Conservation (phyloP, 1,284 basidiomycete genomes). For the Cutaneotrichosporon sp. region DNA sequence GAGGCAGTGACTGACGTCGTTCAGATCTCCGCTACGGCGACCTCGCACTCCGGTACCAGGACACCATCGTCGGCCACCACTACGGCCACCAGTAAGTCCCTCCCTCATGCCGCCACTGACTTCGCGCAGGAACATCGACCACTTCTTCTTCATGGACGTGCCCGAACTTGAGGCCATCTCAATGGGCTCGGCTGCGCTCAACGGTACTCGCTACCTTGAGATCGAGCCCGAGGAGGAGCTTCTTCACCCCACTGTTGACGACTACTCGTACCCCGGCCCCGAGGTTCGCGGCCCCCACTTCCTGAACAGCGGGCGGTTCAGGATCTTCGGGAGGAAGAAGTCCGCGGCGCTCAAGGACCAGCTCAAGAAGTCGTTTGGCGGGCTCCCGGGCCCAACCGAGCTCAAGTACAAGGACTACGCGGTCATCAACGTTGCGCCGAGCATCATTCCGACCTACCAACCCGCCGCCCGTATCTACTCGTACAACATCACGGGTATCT, state of each 20-base stretch:
- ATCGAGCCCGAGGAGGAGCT: slow-evolving; percentile 5
- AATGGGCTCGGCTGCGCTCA: slow-evolving; percentile 1
- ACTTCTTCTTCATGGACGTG: slow-evolving; percentile 55
- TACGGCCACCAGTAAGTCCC: slow-evolving; percentile 66
- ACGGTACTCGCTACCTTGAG: slow-evolving; percentile 8
- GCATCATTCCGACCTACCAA: slow-evolving; percentile 85
- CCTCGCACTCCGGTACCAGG: slow-evolving; percentile 78
- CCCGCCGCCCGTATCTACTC: slow-evolving; percentile 80
- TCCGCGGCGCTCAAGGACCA: slow-evolving; percentile 45
- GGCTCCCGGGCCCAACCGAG: slow-evolving; percentile 57
- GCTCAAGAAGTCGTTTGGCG: slow-evolving; percentile 48
- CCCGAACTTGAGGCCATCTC: slow-evolving; percentile 40
- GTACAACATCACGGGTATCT: slow-evolving; percentile 65
- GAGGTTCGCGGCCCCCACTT: slow-evolving; percentile 30
- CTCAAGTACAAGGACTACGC: slow-evolving; percentile 67
- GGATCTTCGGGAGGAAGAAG: slow-evolving; percentile 32
- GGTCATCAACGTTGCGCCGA: slow-evolving; percentile 74
- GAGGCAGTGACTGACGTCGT: background rate
- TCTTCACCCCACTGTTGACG: slow-evolving; percentile 10
- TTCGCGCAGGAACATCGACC: slow-evolving; percentile 52
- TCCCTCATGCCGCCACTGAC: slow-evolving; percentile 12
- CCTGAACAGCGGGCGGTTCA: slow-evolving; percentile 31
- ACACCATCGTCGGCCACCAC: slow-evolving; percentile 85
- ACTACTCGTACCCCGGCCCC: slow-evolving; percentile 27
- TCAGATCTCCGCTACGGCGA: slow-evolving; percentile 79